These are phyloP conservation scores for Penicillium sp. DNA, from an alignment of 2,329 filamentous ascomycete genomes.

Conservation along the genomic window DNA sequence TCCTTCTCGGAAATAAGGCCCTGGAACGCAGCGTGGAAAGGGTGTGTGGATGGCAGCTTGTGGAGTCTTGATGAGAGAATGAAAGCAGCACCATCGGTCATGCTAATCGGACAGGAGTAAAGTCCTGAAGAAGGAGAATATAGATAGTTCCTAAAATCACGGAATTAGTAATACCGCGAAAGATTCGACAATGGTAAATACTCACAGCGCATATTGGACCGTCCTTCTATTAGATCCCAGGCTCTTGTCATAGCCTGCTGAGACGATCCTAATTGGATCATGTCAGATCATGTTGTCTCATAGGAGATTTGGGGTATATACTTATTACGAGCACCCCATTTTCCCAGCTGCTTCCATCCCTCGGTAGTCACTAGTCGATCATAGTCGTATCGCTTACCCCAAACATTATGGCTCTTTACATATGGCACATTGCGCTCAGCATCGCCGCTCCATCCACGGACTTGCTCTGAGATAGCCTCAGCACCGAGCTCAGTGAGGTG, in stretches of 20 bases:
- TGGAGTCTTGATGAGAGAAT: constrained; percentile 27
- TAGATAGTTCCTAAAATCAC: constrained; percentile 46
- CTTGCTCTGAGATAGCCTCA: constrained; percentile 32
- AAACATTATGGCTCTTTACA: constrained; percentile 59
- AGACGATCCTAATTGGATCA: background rate
- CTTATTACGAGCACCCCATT: constrained; percentile 35
- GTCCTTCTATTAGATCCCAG: background rate
- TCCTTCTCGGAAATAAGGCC: constrained; percentile 29
- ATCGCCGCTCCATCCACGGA: constrained; percentile 49
- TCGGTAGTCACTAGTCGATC: constrained; percentile 63
- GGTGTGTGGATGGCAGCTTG: constrained; percentile 12
- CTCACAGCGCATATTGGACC: constrained; percentile 8
- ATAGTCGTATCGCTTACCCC: constrained; percentile 54
- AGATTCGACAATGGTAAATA: background rate
- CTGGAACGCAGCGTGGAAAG: constrained; percentile 28
- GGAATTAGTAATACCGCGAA: background rate
- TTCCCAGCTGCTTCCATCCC: constrained; percentile 57
- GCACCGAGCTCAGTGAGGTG: constrained; percentile 29
- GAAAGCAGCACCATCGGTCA: constrained; percentile 50
- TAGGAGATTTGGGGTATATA: constrained; percentile 15
- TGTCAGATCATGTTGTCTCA: constrained; percentile 21
- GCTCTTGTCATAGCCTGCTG: background rate
- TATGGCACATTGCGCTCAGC: constrained; percentile 65
- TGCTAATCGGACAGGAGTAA: constrained; percentile 64
- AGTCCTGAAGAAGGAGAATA: constrained; percentile 61